Evolutionary conservation across 352 stramenopile species (phyloP), one percentile per base, ranked within the genome.

Genomic region (Globisporangium yorkense): DNA sequence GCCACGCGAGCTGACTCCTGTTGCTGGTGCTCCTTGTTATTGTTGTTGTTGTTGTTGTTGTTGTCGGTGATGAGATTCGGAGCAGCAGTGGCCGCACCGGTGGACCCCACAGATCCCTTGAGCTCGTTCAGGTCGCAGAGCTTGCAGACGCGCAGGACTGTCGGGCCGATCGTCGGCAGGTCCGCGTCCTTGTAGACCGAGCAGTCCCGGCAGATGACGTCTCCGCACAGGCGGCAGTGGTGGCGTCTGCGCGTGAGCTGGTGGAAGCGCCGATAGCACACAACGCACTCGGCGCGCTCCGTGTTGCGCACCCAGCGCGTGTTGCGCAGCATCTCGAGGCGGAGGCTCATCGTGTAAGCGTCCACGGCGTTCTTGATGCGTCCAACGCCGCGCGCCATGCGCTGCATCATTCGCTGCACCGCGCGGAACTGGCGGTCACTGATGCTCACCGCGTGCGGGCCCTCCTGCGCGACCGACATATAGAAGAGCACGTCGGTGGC

Each of bases 401-500:
- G 74, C 44, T 76, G 66, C 51, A 82, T 65, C 37, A 88, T 74
- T 18, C 57, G 62, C 54, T 89, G 74, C 9, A 87, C 64, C 2
- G 78, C 74, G 4, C 76, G 78, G 58, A 88, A 88, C 41, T 90
- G 80, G 1, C 80, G 75, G 35, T 86, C 69, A 47, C 72, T 76
- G 51, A 67, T 74, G 56, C 61, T 68, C 40, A 50, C 56, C 2
- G 44, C 41, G 35, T 57, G 7, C 55, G 60, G 7, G 45, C 70
- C 47, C 50, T 45, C 48, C 58, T 68, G 61, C 2, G 59, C 59
- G 31, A 89, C 59, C 29, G 68, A 87, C 68, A 89, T 77, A 62
- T 78, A 88, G 59, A 90, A 93, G 10, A 93, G 75, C n/a, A 92
- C 80, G 37, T 88, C 75, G 8, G 80, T 92, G 29, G 68, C 63